A percentile compares a stretch with the other conserved stretches of the same genome.
These are phyloP conservation scores for Zalerion maritima DNA, from an alignment of 495 filamentous ascomycete genomes.

Conservation along the genomic window DNA sequence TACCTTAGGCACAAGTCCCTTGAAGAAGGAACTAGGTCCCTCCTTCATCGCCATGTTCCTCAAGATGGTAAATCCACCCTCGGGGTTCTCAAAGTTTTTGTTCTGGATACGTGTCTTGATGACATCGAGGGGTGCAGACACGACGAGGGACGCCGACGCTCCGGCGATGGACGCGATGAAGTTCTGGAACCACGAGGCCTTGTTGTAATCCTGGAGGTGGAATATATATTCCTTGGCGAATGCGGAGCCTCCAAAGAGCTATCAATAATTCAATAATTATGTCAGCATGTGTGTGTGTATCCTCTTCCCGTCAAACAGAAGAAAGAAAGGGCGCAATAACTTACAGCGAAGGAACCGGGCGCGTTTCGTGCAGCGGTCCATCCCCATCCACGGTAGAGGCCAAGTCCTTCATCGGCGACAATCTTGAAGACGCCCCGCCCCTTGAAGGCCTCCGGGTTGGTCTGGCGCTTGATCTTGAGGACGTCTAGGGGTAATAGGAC, in stretches of 20 bases:
- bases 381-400: constrained; percentile 86
- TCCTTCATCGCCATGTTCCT: constrained; percentile 85
- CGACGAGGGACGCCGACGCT: constrained; percentile 78
- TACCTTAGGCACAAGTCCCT: constrained; percentile 85
- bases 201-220: constrained; percentile 80
- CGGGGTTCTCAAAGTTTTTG: constrained; percentile 94
- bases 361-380: constrained; percentile 98
- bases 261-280: too few relatives aligned
- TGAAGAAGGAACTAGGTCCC: constrained; percentile 81
- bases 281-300: constrained; percentile 4
- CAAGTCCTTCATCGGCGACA: constrained; percentile 85
- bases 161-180: constrained; percentile 93
- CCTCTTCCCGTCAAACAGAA: constrained; percentile 2
- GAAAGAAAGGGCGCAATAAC: constrained; percentile 17
- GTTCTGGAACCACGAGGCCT: constrained; percentile 88
- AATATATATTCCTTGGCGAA: constrained; percentile 95
- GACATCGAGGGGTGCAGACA: constrained; percentile 92
- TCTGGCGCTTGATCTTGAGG: constrained; percentile 98
- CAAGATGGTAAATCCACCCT: constrained; percentile 80
- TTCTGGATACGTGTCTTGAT: constrained; percentile 99
- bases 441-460: constrained; percentile 95
- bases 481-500: constrained; percentile 90
- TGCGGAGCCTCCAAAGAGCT: constrained; percentile 97
- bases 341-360: constrained; percentile 88
- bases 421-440: constrained; percentile 85